Base-by-base conservation (phyloP, 2,329 filamentous ascomycete genomes). In the Xylariaceae sp. region DNA sequence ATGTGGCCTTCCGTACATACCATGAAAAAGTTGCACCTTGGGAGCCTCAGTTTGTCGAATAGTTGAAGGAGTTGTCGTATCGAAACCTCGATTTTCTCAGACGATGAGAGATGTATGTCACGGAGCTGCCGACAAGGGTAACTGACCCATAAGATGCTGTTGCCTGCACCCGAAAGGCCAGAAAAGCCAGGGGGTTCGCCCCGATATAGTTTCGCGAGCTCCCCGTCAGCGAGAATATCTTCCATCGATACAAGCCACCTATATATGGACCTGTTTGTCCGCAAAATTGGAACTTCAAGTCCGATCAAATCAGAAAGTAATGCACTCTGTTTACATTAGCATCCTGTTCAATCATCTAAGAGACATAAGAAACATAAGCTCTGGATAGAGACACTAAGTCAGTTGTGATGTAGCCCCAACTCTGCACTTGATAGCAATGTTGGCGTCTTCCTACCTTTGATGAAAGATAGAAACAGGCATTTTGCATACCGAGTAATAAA, bases 231-330 rank as follows among this genome's bases (percentile, higher is more conserved):
- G 45, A 53, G 47, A 31, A 59, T 47, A 2, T 54, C 47, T 11
- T 55, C 50, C 54, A 50, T 53, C 1, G 54, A 41, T 14, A 60
- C 56, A 7, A 60, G 56, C 58, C 58, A 59, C 22, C 56, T 52
- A 40, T 59, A 60, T 9, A 60, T 54, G 18, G 58, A 60, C 45
- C 58, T 52, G 14, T 54, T 54, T 9, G 56, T 59, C 16, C 50
- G 54, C 42, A 50, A 47, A 14, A 33, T n/a, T 3, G 51, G 44
- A 11, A 48, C 31, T 19, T 41, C 42, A 28, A 17, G 42, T 7
- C 54, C 58, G 34, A 57, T 49, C 19, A 60, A 57, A 40, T 57
- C 48, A 18, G 51, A 5, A 7, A 60, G 31, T 18, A 58, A 45
- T 5, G 22, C 7, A 28, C 22, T 28, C 22, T 28, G 22, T 28